Evolutionary conservation across 768 basidiomycete species (phyloP), one percentile per base, ranked within the genome.

Genomic region (Botryobasidium botryosum): DNA sequence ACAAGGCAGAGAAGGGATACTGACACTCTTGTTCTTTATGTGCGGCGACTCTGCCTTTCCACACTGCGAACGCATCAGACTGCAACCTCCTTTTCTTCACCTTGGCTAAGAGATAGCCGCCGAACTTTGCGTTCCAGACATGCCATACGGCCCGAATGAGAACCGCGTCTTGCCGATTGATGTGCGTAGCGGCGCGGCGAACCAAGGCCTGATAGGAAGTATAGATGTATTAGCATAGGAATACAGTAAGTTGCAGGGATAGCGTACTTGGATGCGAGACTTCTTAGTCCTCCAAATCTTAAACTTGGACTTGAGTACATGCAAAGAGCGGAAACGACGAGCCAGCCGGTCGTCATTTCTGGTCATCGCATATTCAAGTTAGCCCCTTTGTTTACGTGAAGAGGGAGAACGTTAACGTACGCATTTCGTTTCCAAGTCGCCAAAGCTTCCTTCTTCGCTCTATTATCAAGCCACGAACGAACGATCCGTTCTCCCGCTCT

Each of bases 101-200:
- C 37, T 69, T 66, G 46, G 71, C 71, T 8, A 82, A 63, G 24
- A 75, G 63, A 40, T 59, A 63, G 25, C 75, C 76, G 6, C 75
- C 70, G 52, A 78, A 77, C 31, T 69, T 70, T 18, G 79, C 75
- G 52, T 70, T 77, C 79, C 79, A 79, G 3, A 80, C 69, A 38
- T 74, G 65, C 52, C 67, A 59, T 37, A 77, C 62, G 24, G 74
- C 78, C 36, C 69, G 68, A 25, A 80, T 47, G 18, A 79, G 64
- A 12, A 75, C 62, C 43, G 64, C 64, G 45, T 81, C 72, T 53
- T 73, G 75, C 35, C 74, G 65, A 37, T 63, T 62, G 10, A 72
- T 45, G 53, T 76, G 69, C 46, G 72, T 79, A 46, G 63, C 58
- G 8, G 73, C 79, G 24, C 71, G 71, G 44, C 55, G 64, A 53